Percentiles rank a stretch among this genome's conserved stretches.
Conservation (phyloP, 306 rosid species). For the Delonix regia region DNA sequence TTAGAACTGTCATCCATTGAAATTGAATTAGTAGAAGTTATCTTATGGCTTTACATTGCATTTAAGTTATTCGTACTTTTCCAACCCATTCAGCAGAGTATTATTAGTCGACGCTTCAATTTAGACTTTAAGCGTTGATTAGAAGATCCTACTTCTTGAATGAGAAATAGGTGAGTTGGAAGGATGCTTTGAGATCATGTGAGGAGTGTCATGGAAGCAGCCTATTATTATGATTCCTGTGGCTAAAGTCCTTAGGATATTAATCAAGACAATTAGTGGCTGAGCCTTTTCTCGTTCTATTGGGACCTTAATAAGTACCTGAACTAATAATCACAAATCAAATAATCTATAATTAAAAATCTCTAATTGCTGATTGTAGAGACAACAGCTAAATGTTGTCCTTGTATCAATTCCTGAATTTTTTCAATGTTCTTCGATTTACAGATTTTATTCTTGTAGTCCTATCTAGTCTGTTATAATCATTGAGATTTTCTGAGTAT, state of each 20-base stretch:
- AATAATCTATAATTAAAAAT: background rate
- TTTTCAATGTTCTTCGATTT: background rate
- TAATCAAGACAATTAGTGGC: background rate
- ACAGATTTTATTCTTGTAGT: background rate
- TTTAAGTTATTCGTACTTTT: background rate
- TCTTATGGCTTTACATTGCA: background rate
- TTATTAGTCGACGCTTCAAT: slow-evolving; percentile 9
- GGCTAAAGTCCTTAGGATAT: background rate
- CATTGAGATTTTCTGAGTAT: background rate
- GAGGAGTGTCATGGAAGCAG: background rate
- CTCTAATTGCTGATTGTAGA: background rate
- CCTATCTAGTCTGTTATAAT: background rate
- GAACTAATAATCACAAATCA: background rate
- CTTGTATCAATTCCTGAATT: background rate
- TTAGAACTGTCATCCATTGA: background rate
- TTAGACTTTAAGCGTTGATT: slow-evolving; percentile 13
- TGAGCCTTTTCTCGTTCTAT: background rate
- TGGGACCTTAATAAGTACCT: background rate
- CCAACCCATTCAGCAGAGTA: background rate
- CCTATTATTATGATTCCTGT: background rate
- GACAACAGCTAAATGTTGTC: background rate
- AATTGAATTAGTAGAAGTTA: background rate
- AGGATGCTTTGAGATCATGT: background rate
- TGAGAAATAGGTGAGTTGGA: background rate
- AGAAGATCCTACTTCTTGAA: slow-evolving; percentile 6